Conservation (phyloP, 2,329 filamentous ascomycete species). For the Curvularia hawaiiensis region DNA sequence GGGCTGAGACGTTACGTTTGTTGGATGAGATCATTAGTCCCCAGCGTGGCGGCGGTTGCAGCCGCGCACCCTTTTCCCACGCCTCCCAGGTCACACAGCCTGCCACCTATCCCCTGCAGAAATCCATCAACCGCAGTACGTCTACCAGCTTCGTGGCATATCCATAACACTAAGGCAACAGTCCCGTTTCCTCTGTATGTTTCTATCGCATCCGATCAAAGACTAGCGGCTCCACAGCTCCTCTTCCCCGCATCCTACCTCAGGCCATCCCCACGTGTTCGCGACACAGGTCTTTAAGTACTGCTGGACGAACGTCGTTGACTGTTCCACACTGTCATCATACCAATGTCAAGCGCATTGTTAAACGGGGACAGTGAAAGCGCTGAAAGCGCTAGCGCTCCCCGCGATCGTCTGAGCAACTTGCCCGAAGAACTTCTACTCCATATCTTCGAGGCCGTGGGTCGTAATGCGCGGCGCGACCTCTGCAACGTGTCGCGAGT, state of each 20-base stretch:
- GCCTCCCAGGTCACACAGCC: constrained; percentile 2
- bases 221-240: constrained; percentile 8
- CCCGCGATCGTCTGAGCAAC: constrained; percentile 22
- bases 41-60: constrained; percentile 8
- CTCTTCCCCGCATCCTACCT: constrained; percentile 17
- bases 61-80: constrained; percentile 6
- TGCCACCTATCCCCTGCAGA: background rate
- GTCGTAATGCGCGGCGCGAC: constrained; percentile 31
- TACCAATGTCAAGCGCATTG: constrained; percentile 4
- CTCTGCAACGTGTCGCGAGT: constrained; percentile 38
- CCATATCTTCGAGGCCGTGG: constrained; percentile 37
- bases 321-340: background rate
- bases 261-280: constrained; percentile 22
- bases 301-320: constrained; percentile 1
- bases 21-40: constrained; percentile 11
- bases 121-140: background rate
- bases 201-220: background rate
- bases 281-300: constrained; percentile 12
- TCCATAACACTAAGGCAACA: background rate
- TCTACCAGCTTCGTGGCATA: background rate
- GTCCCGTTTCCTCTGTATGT: background rate
- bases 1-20: constrained; percentile 1
- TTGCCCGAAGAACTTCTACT: constrained; percentile 41
- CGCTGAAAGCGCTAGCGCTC: background rate
- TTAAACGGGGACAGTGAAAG: constrained; percentile 4